phyloP scores from a whole-genome alignment of 192 early-diverging fungal genomes.

The Geranomyces michiganensis region DNA sequence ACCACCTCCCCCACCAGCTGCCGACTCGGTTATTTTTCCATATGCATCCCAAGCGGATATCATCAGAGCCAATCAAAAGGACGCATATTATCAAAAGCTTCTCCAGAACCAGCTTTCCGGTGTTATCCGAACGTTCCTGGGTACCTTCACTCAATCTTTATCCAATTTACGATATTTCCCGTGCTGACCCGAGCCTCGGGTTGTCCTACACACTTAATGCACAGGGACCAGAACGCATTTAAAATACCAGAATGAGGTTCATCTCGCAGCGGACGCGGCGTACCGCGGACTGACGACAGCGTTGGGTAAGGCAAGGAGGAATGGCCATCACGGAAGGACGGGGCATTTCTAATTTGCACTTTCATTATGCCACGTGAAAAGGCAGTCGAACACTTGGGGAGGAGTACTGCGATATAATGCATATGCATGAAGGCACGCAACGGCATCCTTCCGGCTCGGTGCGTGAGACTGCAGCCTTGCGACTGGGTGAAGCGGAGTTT shows the following conservation, averaged over 20 bases:
- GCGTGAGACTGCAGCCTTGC: no score
- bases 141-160: constrained; percentile 49
- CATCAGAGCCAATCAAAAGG: constrained; percentile 88
- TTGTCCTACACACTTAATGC: neutral
- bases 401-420: constrained; percentile 92
- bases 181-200: neutral
- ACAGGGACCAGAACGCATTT: constrained; percentile 62
- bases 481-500: no score
- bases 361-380: neutral
- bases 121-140: constrained; percentile 64
- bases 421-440: constrained; percentile 32
- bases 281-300: constrained; percentile 78
- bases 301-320: neutral
- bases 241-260: constrained; percentile 66
- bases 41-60: constrained; percentile 80
- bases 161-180: neutral
- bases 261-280: constrained; percentile 59
- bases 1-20: no score
- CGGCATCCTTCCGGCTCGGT: constrained; percentile 4
- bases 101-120: constrained; percentile 65
- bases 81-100: constrained; percentile 77
- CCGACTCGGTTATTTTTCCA: constrained; percentile 54
- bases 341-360: no score
- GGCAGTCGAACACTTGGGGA: constrained; percentile 91
- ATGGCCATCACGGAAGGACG: constrained; percentile 1